Conservation (phyloP, 192 early-diverging fungal species). For the Coemansia erecta region DNA sequence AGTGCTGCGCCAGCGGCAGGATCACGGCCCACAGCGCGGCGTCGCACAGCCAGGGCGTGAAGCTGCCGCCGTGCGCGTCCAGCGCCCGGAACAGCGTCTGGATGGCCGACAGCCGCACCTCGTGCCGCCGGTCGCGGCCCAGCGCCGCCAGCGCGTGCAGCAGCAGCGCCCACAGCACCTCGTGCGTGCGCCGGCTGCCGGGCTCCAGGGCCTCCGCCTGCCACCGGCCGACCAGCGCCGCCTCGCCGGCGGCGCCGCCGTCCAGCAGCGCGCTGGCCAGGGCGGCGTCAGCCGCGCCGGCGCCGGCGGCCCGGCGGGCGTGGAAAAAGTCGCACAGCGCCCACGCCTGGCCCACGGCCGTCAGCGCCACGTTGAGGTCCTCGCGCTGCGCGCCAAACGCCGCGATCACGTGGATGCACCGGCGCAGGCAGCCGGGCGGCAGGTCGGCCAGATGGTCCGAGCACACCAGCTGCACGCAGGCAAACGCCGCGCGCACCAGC, state of each 20-base stretch:
- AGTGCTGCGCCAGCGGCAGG: constrained; percentile 62
- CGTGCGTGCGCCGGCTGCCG: constrained; percentile 6
- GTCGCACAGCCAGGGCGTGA: constrained; percentile 77
- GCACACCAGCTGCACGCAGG: constrained; percentile 91
- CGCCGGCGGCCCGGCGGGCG: constrained; percentile 31
- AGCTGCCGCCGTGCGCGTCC: constrained; percentile 74
- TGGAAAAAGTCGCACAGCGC: constrained; percentile 87
- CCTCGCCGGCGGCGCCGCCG: constrained; percentile 3
- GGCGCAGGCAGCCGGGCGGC: constrained; percentile 67
- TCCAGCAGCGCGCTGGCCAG: constrained; percentile 14
- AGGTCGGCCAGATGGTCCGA: constrained; percentile 88
- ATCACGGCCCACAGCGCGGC: constrained; percentile 83
- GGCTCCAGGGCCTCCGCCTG: constrained; percentile 25
- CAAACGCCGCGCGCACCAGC: constrained; percentile 81
- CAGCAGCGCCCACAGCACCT: constrained; percentile 89
- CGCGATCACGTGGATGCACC: constrained; percentile 78
- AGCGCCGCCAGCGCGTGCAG: constrained; percentile 76
- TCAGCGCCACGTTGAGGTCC: constrained; percentile 93
- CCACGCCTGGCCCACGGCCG: constrained; percentile 90
- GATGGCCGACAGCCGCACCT: constrained; percentile 90
- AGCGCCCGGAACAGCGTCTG: constrained; percentile 95
- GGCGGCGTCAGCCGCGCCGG: neutral
- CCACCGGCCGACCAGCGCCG: constrained; percentile 15
- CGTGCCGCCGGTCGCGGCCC: constrained; percentile 81
- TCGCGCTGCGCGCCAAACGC: constrained; percentile 79